Percentiles rank a stretch among this genome's conserved stretches.
Evolutionary conservation across 225 moss, liverwort and hornwort species (phyloP).

Genomic region (Rhytidiadelphus loreus): DNA sequence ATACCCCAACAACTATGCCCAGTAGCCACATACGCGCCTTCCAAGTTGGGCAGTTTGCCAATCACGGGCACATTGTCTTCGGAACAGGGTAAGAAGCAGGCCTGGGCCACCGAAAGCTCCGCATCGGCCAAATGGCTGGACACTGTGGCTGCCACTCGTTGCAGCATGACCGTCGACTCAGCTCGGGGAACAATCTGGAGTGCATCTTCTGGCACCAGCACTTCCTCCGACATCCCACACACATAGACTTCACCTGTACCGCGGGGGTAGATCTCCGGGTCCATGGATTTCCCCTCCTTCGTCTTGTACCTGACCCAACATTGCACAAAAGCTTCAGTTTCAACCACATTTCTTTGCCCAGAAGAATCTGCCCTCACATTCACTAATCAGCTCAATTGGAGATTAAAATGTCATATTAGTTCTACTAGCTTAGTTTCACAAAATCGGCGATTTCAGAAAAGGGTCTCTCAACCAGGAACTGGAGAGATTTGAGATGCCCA

Average conservation of each 20-base stretch:
- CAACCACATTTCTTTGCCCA: background rate
- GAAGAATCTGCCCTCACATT: background rate
- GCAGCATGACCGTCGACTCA: slow-evolving; percentile 53
- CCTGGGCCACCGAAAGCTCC: slow-evolving; percentile 58
- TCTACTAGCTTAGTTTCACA: background rate
- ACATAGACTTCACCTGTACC: slow-evolving; percentile 80
- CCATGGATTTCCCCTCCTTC: slow-evolving; percentile 53
- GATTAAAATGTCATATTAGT: background rate
- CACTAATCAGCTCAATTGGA: background rate
- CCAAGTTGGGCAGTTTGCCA: slow-evolving; percentile 61
- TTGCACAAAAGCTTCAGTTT: background rate
- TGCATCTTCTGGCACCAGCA: slow-evolving; percentile 54
- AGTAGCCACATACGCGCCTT: slow-evolving; percentile 72
- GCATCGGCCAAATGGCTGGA: slow-evolving; percentile 65
- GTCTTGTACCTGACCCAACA: slow-evolving; percentile 51
- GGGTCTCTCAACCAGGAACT: background rate
- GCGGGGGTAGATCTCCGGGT: slow-evolving; percentile 89
- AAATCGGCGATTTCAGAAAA: background rate
- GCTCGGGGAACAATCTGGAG: slow-evolving; percentile 34
- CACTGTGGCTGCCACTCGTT: slow-evolving; percentile 71
- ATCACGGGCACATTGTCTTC: slow-evolving; percentile 82
- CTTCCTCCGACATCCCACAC: slow-evolving; percentile 87
- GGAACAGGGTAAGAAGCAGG: slow-evolving; percentile 92
- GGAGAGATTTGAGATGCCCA: background rate
- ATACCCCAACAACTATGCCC: slow-evolving; percentile 99